Base-by-base conservation (phyloP, 306 rosid species). In the Fragaria vesca region DNA sequence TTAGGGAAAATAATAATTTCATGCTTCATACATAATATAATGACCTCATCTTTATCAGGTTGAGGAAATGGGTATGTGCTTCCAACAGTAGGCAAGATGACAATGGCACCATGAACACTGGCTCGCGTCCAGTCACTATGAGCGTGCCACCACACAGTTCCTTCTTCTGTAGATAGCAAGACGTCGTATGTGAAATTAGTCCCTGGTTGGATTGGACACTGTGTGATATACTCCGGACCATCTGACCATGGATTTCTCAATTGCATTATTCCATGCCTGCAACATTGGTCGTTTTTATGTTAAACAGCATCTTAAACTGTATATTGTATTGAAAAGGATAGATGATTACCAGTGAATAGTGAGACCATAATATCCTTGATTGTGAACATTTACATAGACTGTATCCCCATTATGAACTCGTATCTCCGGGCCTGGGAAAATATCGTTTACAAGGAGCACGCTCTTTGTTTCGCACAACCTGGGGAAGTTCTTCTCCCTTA, bases 401-500 rank as follows among this genome's bases (percentile, higher is more conserved):
- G 34, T 58, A 58, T 58, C 66, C 30, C 30, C 62, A 21, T 57
- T 58, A 11, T 58, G 66, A 57, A 57, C 66, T 10, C 66, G 34
- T 58, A 58, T 10, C 36, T 24, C 66, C 36, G 66, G 34, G 2
- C 62, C 62, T n/a, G 32, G 30, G 62, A 57, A 57, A n/a, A 57
- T 57, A 1, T 57, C 30, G 2, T 57, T 57, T 9, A 57, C 30
- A 57, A 57, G 15, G 10, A 54, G 3, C 62, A 57, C 21, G 62
- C 62, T 57, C 30, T n/a, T 8, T n/a, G 58, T 52, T 52, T 52
- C 58, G 24, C 58, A 52, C 9, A 52, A 52, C 58, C 21, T 17
- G 58, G 58, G n/a, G 61, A 55, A 55, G 62, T 55, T n/a, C n/a
- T 55, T 55, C 62, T 55, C 12, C 62, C 62, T 55, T n/a, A 55